Evolutionary conservation across 192 early-diverging fungal species (phyloP), one percentile per base, ranked within the genome.

Genomic region (Gryganskiella cystojenkinii): DNA sequence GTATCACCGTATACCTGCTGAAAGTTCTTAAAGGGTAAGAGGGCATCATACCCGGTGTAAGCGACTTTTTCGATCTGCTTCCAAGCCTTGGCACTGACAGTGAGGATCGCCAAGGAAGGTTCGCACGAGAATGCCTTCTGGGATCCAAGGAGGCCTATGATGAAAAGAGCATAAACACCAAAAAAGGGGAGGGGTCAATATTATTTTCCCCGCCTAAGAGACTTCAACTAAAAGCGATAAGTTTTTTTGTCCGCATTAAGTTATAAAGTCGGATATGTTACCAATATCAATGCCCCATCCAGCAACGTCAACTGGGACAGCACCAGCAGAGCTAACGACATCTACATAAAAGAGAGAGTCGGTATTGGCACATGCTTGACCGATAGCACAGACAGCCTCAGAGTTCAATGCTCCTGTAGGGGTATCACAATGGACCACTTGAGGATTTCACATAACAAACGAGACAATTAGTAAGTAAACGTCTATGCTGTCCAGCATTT

Each of bases 401-500:
- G 74, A 64, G 56, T 78, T 78, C 33, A 69, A 27, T 17, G 56
- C 66, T 64, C 74, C 74, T 20, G 74, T 78, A 0, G 74, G 74
- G 0, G 74, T 78, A 78, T 78, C 74, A 25, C 74, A 78, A 46
- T 78, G 74, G 4, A 78, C 74, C 65, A 69, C 74, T 78, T 59
- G 15, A 49, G 19, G 13, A 17, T n/a, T n/a, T n/a, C n/a, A n/a
- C 5, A 44, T 3, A 31, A 22, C 0, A 20, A 59, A 33, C 27
- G n/a, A 54, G 5, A 40, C 13, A 14, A 30, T 25, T 33, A 46
- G 31, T 19, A 24, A 22, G 4, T 17, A 3, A 22, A 35, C 7
- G 20, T 6, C 28, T 19, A 42, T 17, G 17, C 27, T 19, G 28
- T 1, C 25, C 14, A 4, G 2, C 53, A 55, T 30, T 14, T 19